Evolutionary conservation across 1,284 basidiomycete species (phyloP).

Genomic region (Porodaedalea pini): DNA sequence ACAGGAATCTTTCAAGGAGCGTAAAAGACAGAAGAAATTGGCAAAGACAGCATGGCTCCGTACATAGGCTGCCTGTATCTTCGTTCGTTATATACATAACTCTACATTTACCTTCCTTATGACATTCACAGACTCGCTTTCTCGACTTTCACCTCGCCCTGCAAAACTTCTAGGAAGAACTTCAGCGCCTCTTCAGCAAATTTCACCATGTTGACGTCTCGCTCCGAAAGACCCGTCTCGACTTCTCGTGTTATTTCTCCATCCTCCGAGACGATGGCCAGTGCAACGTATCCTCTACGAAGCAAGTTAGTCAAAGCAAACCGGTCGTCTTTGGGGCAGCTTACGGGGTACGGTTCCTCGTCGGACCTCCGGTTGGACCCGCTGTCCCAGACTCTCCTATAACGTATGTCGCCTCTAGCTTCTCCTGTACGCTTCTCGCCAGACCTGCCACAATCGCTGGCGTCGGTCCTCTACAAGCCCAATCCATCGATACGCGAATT

Average conservation of each 20-base stretch:
- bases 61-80: slow-evolving; percentile 41
- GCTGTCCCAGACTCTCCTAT: slow-evolving; percentile 27
- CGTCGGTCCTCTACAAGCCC: slow-evolving; percentile 23
- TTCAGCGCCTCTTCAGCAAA: slow-evolving; percentile 26
- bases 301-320: not conserved
- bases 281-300: slow-evolving; percentile 22
- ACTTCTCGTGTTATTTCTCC: slow-evolving; percentile 22
- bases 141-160: slow-evolving; percentile 19
- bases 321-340: slow-evolving; percentile 1
- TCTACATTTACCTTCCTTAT: not conserved
- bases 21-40: slow-evolving; percentile 79
- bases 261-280: slow-evolving; percentile 23
- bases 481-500: not conserved
- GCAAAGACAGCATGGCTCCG: slow-evolving; percentile 88
- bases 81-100: slow-evolving; percentile 3
- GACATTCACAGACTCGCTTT: slow-evolving; percentile 12
- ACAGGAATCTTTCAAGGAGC: slow-evolving; percentile 84
- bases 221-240: slow-evolving; percentile 22
- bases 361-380: slow-evolving; percentile 22
- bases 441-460: slow-evolving; percentile 24
- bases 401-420: slow-evolving; percentile 23
- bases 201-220: slow-evolving; percentile 25
- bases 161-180: slow-evolving; percentile 24
- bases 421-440: slow-evolving; percentile 22
- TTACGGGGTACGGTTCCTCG: slow-evolving; percentile 11